These are phyloP conservation scores for Ensete ventricosum DNA, from an alignment of 176 grass and related monocot species.

Conservation along the genomic window DNA sequence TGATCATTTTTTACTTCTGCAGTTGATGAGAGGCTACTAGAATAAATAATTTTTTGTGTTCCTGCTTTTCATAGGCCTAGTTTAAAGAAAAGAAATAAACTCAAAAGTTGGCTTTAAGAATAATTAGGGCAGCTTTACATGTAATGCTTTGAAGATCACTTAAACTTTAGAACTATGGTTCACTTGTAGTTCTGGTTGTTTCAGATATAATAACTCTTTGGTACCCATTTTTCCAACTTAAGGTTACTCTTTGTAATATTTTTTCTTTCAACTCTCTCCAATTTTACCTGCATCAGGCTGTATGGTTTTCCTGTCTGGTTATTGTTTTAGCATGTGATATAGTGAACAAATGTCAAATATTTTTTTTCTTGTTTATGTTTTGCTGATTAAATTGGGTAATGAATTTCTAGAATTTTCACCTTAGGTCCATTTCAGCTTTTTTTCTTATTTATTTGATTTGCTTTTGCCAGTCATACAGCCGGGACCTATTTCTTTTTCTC, in stretches of 20 bases:
- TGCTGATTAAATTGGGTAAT: neutral
- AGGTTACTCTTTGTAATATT: neutral
- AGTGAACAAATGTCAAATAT: too few relatives aligned
- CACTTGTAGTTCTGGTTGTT: too few relatives aligned
- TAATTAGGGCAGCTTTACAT: neutral
- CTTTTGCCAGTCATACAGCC: constrained; percentile 61
- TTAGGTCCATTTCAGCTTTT: neutral
- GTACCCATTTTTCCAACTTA: neutral
- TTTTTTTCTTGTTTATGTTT: neutral
- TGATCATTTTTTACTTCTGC: too few relatives aligned
- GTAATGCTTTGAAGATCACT: too few relatives aligned
- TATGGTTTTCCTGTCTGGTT: neutral
- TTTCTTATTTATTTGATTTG: constrained; percentile 16
- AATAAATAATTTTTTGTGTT: neutral
- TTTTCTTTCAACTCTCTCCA: neutral
- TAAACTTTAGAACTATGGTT: too few relatives aligned
- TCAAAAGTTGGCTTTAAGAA: neutral
- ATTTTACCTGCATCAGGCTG: neutral
- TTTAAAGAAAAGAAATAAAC: neutral
- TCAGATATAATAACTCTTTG: too few relatives aligned
- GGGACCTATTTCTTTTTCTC: constrained; percentile 85
- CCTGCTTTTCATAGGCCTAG: neutral
- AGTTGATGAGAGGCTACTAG: too few relatives aligned
- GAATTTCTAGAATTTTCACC: neutral
- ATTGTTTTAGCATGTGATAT: neutral